Percentiles rank a stretch among this genome's conserved stretches.
Conservation (phyloP, 352 stramenopile genomes). For the Blastocystis sp. region DNA sequence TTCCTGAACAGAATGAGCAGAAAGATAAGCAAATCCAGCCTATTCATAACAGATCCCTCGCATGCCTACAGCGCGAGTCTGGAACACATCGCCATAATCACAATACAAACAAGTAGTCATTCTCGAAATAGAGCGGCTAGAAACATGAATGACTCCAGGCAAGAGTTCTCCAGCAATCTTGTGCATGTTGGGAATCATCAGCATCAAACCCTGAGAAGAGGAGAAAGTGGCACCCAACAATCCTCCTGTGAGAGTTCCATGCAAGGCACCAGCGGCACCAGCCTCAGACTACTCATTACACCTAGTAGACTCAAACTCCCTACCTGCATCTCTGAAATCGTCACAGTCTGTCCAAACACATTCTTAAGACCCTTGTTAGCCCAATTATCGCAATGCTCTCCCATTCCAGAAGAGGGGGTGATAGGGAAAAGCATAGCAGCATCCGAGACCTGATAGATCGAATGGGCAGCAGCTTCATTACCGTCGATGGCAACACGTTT, state of each 20-base stretch:
- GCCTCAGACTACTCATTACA: conserved; percentile 38
- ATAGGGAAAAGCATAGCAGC: conserved; percentile 68
- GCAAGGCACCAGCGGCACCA: conserved; percentile 70
- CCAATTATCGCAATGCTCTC: conserved; percentile 70
- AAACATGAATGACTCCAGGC: conserved; percentile 76
- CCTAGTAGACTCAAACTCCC: neutral
- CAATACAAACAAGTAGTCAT: conserved; percentile 70
- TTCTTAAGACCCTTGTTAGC: conserved; percentile 67
- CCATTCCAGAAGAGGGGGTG: conserved; percentile 69
- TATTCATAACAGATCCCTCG: conserved; percentile 71
- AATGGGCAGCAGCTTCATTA: conserved; percentile 54
- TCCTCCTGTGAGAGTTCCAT: conserved; percentile 70
- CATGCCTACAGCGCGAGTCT: conserved; percentile 68
- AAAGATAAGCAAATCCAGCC: conserved; percentile 72
- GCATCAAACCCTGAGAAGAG: conserved; percentile 72
- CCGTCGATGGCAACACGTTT: conserved; percentile 56
- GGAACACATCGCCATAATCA: conserved; percentile 84
- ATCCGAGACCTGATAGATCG: conserved; percentile 39
- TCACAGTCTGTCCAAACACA: conserved; percentile 69
- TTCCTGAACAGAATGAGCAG: conserved; percentile 71
- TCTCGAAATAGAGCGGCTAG: conserved; percentile 71
- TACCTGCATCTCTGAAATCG: conserved; percentile 70
- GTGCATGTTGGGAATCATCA: conserved; percentile 73
- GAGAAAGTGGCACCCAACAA: conserved; percentile 69
- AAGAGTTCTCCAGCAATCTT: conserved; percentile 64